phyloP scores from a whole-genome alignment of 2,329 filamentous ascomycete species.

The Arthrobotrys sphaeroides region DNA sequence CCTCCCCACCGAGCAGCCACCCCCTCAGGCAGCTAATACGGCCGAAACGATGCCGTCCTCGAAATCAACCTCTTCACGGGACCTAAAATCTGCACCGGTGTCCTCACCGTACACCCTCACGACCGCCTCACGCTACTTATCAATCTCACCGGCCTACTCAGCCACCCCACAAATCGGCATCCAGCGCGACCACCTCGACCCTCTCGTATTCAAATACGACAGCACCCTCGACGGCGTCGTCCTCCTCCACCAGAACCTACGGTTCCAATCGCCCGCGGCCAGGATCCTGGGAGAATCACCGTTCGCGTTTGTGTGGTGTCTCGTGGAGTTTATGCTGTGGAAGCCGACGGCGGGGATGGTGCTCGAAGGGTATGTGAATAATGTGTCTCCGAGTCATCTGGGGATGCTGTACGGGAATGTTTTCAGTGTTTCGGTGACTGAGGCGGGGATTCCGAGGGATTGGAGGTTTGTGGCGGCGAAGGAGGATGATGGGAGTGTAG shows the following conservation, averaged over 20 bases:
- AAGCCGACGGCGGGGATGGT: slow-evolving; percentile 76
- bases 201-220: slow-evolving; percentile 79
- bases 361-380: slow-evolving; percentile 82
- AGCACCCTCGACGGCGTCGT: slow-evolving; percentile 77
- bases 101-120: slow-evolving; percentile 79
- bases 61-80: slow-evolving; percentile 55
- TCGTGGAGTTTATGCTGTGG: slow-evolving; percentile 85
- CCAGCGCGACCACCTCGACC: slow-evolving; percentile 77
- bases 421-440: slow-evolving; percentile 82
- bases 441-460: slow-evolving; percentile 72
- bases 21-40: slow-evolving; percentile 62
- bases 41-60: slow-evolving; percentile 59
- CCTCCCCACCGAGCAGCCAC: slow-evolving; percentile 26
- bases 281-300: slow-evolving; percentile 80
- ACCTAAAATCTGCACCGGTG: slow-evolving; percentile 59
- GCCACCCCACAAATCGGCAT: slow-evolving; percentile 70
- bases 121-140: slow-evolving; percentile 81
- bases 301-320: slow-evolving; percentile 86
- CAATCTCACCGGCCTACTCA: slow-evolving; percentile 76
- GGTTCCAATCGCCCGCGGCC: slow-evolving; percentile 70
- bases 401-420: slow-evolving; percentile 89
- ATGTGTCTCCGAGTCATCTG: slow-evolving; percentile 88
- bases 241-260: slow-evolving; percentile 75
- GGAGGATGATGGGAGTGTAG: slow-evolving; percentile 57
- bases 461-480: slow-evolving; percentile 81